Percentiles rank a stretch among this genome's conserved stretches.
phyloP scores from a whole-genome alignment of 495 filamentous ascomycete genomes.

The Penicillium riverlandense region DNA sequence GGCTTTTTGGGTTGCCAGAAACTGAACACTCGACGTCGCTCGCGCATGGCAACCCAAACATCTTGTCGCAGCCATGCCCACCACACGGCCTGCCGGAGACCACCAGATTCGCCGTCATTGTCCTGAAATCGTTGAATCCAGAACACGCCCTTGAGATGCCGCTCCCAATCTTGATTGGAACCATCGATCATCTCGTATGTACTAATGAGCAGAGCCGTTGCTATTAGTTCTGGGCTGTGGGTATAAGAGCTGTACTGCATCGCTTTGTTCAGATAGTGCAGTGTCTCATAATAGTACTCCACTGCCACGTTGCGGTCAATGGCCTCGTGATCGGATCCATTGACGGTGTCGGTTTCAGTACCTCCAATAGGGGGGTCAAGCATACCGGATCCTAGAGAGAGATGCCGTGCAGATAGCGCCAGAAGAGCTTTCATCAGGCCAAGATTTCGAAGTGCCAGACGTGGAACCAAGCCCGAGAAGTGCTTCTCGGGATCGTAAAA shows the following conservation, averaged over 20 bases:
- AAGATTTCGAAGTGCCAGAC: conserved; percentile 17
- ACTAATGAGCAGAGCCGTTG: conserved; percentile 18
- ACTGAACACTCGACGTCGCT: conserved; percentile 16
- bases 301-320: conserved; percentile 2
- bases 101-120: conserved; percentile 19
- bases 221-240: conserved; percentile 15
- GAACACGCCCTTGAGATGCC: conserved; percentile 22
- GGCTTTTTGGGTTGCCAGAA: conserved; percentile 17
- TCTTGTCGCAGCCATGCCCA: conserved; percentile 26
- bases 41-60: conserved; percentile 21
- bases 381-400: conserved; percentile 3
- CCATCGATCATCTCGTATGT: conserved; percentile 24
- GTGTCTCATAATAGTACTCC: conserved; percentile 21
- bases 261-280: conserved; percentile 18
- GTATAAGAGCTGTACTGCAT: conserved; percentile 17
- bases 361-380: too few species aligned
- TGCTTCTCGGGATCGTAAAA: conserved; percentile 17
- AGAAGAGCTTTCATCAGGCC: conserved; percentile 23
- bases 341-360: too few species aligned
- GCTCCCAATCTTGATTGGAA: conserved; percentile 21
- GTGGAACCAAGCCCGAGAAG: conserved; percentile 13
- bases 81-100: conserved; percentile 21
- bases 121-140: conserved; percentile 20
- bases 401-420: conserved; percentile 16
- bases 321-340: not conserved